phyloP scores from a whole-genome alignment of 1,284 basidiomycete species.

The Irpex sp. region DNA sequence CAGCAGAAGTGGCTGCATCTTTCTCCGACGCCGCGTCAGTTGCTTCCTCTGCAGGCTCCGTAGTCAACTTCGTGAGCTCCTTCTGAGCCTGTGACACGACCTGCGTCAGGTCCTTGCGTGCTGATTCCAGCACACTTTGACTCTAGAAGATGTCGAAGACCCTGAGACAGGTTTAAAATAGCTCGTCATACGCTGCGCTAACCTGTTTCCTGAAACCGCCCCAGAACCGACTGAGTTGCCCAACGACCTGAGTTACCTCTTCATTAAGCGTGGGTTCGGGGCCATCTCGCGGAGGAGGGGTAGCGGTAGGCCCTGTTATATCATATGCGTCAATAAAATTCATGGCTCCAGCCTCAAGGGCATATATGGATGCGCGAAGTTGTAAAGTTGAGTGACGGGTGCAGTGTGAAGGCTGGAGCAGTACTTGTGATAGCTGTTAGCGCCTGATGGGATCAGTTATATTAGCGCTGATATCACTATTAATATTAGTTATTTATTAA shows the following conservation, averaged over 20 bases:
- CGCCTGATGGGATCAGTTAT: too few relatives aligned
- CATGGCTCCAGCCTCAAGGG: slow-evolving; percentile 35
- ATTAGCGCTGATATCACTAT: too few relatives aligned
- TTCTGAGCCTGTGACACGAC: slow-evolving; percentile 81
- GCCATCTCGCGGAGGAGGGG: slow-evolving; percentile 31
- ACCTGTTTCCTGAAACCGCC: slow-evolving; percentile 86
- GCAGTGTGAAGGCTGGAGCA: neutral
- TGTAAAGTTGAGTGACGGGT: neutral
- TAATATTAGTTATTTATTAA: too few relatives aligned
- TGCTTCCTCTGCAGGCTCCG: slow-evolving; percentile 23
- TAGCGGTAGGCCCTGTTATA: slow-evolving; percentile 37
- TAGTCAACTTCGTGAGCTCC: slow-evolving; percentile 63
- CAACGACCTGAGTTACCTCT: slow-evolving; percentile 83
- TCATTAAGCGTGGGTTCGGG: slow-evolving; percentile 69
- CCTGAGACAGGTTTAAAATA: too few relatives aligned
- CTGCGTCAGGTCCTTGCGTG: slow-evolving; percentile 72
- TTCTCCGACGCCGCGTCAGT: slow-evolving; percentile 6
- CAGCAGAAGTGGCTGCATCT: neutral
- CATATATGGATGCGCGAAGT: neutral
- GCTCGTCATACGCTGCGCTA: slow-evolving; percentile 18
- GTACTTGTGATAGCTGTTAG: neutral
- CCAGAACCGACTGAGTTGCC: slow-evolving; percentile 82
- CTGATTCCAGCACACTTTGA: slow-evolving; percentile 63
- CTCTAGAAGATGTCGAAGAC: slow-evolving; percentile 42
- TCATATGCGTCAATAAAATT: slow-evolving; percentile 71